These are phyloP conservation scores for Malus sieversii DNA, from an alignment of 306 rosid species.

Conservation along the genomic window DNA sequence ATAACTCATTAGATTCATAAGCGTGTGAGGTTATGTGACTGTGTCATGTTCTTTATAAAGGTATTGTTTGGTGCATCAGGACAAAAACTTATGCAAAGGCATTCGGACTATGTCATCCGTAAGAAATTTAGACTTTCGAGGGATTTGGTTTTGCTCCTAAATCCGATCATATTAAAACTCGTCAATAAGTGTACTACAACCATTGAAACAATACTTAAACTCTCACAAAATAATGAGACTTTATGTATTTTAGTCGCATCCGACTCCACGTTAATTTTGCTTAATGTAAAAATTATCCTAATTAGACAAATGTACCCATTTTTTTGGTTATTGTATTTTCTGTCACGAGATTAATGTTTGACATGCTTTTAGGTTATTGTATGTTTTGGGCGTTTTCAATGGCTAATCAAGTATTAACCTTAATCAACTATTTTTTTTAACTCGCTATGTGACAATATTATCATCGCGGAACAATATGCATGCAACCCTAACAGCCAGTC, in stretches of 20 bases:
- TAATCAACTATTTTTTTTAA: background rate
- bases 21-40: no score
- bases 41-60: no score
- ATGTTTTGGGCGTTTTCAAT: background rate
- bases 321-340: no score
- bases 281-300: background rate
- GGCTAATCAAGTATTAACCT: background rate
- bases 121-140: background rate
- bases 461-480: background rate
- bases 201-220: background rate
- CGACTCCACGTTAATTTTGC: fast-evolving
- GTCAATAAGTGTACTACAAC: background rate
- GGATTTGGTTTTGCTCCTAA: background rate
- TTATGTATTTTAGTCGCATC: no score
- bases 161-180: no score
- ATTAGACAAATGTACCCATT: background rate
- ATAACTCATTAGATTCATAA: background rate
- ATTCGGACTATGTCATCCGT: no score
- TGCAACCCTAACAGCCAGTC: background rate
- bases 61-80: background rate
- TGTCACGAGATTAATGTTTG: background rate
- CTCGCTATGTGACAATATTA: background rate
- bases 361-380: background rate
- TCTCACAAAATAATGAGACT: fast-evolving
- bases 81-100: background rate